These are phyloP conservation scores for Onygena corvina DNA, from an alignment of 2,329 filamentous ascomycete genomes.

Conservation along the genomic window DNA sequence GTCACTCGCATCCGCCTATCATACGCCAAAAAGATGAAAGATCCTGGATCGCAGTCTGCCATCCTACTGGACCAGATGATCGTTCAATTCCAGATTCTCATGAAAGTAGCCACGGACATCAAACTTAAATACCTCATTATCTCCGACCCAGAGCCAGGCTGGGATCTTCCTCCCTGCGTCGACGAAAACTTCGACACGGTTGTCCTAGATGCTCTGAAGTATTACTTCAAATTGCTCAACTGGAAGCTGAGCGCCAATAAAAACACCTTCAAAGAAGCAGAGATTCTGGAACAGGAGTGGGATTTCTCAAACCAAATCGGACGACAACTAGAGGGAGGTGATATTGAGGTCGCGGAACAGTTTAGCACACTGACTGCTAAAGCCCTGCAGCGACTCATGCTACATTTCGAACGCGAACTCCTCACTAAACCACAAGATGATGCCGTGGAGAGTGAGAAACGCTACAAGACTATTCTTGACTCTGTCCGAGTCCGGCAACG, in stretches of 20 bases:
- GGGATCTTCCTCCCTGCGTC: conserved; percentile 91
- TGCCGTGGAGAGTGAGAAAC: conserved; percentile 80
- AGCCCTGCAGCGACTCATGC: conserved; percentile 73
- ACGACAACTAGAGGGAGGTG: conserved; percentile 77
- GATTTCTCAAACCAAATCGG: conserved; percentile 92
- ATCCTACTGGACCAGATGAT: conserved; percentile 99
- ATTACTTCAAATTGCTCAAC: conserved; percentile 97
- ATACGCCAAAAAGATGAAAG: conserved; percentile 91
- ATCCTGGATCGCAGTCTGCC: conserved; percentile 78
- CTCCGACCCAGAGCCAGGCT: conserved; percentile 75
- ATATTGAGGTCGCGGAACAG: conserved; percentile 94
- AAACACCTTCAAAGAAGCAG: conserved; percentile 97
- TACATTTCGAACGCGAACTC: conserved; percentile 84
- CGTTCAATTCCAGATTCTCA: conserved; percentile 81
- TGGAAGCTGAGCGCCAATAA: conserved; percentile 97
- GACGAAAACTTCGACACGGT: conserved; percentile 92
- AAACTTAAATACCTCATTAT: conserved; percentile 79
- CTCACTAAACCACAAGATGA: conserved; percentile 74
- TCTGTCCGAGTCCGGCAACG: conserved; percentile 91
- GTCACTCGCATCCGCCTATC: conserved; percentile 85
- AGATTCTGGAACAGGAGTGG: conserved; percentile 96
- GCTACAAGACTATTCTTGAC: conserved; percentile 89
- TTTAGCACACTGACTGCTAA: conserved; percentile 91
- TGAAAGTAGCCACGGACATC: conserved; percentile 83
- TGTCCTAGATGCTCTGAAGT: conserved; percentile 83